Evolutionary conservation across 345 rosid genomes (phyloP), one percentile per base, ranked within the genome.

Genomic region (Passiflora organensis): DNA sequence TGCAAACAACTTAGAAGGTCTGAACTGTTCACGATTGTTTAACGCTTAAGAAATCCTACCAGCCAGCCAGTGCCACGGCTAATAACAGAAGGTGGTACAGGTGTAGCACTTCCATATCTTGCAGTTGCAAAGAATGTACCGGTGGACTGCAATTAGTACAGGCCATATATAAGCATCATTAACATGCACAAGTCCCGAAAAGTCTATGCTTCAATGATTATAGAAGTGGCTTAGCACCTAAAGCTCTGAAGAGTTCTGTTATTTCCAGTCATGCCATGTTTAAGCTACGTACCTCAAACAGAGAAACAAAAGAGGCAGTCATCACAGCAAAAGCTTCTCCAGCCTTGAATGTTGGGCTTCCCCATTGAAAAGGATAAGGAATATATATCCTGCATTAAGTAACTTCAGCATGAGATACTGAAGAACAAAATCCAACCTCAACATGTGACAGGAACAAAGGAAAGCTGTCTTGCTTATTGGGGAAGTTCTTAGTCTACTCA

Each of bases 1-100:
- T 38, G 60, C 4, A 49, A 43, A 39, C 32, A 43, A 64, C 28
- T 38, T 12, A 43, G 10, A 63, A n/a, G 25, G 13, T 14, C 25
- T 0, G 38, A 25, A 28, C 8, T 2, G 34, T 28, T 28, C 34
- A 28, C n/a, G n/a, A 28, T 8, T 28, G 3, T 2, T 39, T 13
- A n/a, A 6, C 4, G 17, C 4, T 1, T 36, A 55, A 53, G 17
- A 25, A 9, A 42, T 21, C 59, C 17, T 70, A 85, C 85, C 83
- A 78, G 88, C 95, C 96, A 85, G 36, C 97, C 96, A 21, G 74
- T 56, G 48, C 96, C 95, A 51, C 96, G 95, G 64, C 88, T 79
- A 47, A 87, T 70, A 21, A 87, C 83, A 0, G 88, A 83, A 1
- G 95, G 86, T 37, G 96, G 97, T 11, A 75, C 61, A 59, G 78